phyloP scores from a whole-genome alignment of 345 rosid genomes.

The Bruguiera parviflora region DNA sequence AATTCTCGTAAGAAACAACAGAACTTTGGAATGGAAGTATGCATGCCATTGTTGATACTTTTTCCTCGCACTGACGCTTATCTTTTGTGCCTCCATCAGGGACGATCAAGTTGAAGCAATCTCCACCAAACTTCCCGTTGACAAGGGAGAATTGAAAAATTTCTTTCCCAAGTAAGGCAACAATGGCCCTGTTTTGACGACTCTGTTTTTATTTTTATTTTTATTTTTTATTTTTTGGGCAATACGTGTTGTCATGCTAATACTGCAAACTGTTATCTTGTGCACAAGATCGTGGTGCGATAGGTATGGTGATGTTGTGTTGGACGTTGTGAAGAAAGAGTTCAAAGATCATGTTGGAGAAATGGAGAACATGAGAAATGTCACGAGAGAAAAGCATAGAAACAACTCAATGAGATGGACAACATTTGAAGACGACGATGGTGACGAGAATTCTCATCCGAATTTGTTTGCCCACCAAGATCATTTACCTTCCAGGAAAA shows the following conservation, averaged over 20 bases:
- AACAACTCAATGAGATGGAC: slow-evolving; percentile 52
- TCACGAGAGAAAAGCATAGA: slow-evolving; percentile 35
- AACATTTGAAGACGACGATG: slow-evolving; percentile 54
- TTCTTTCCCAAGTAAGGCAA: slow-evolving; percentile 67
- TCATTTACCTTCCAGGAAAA: neutral
- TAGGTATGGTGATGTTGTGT: slow-evolving; percentile 57
- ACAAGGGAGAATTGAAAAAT: slow-evolving; percentile 57
- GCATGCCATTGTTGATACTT: neutral
- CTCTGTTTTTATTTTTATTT: neutral
- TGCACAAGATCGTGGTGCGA: slow-evolving; percentile 64
- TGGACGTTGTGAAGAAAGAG: slow-evolving; percentile 72
- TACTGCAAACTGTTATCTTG: neutral
- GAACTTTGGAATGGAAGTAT: neutral
- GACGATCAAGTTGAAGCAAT: slow-evolving; percentile 73
- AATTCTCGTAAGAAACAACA: slow-evolving; percentile 53
- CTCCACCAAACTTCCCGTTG: slow-evolving; percentile 74
- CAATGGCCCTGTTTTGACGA: neutral
- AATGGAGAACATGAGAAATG: slow-evolving; percentile 52
- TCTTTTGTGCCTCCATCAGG: slow-evolving; percentile 31
- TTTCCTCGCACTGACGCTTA: neutral
- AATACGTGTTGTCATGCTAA: neutral
- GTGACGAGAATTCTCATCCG: slow-evolving; percentile 50
- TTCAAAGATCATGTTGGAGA: slow-evolving; percentile 72
- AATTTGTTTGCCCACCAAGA: slow-evolving; percentile 41
- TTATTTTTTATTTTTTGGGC: neutral